Base-by-base conservation (phyloP, 176 grass and related monocot genomes). In the Chrysopogon serrulatus region DNA sequence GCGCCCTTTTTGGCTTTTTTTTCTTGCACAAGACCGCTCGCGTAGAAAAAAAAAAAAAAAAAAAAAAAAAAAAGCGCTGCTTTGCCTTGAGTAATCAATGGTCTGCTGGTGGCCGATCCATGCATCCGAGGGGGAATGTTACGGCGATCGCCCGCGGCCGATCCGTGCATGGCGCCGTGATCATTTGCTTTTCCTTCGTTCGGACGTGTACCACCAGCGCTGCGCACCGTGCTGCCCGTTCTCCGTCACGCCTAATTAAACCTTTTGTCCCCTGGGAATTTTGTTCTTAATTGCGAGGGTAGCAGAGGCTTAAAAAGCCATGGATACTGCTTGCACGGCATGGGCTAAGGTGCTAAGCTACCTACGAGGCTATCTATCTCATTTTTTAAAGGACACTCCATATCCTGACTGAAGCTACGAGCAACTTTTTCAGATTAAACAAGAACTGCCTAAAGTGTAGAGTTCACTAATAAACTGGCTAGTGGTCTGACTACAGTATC, bases 351-450 rank as follows among this genome's bases (percentile, higher is more conserved):
- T 32, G 17, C 18, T 39, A 63, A 49, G 61, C 61, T 45, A 21
- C 28, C 48, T 69, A 24, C 17, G 28, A 67, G 41, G 62, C 9
- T 68, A 54, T 54, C 49, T 12, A 14, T 77, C 54, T 80, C 24
- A 3, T 60, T 61, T 37, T 36, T 71, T 36, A 59, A 27, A 35
- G 62, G 40, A 23, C 40, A 5, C 48, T 15, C 42, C 51, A 30
- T 40, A 64, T 78, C 64, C 42, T 63, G 63, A 44, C 79, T 49
- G 30, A 62, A 83, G 39, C 14, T 36, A 37, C 4, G n/a, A 79
- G 11, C n/a, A 4, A 0, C 53, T 68, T 44, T 68, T 44, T 76
- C 24, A 16, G 63, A 69, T 45, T 87, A 82, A 73, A 87, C 86
- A 70, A 70, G 39, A 48, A 41, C 19, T 8, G 42, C 14, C 40